Conservation (phyloP, 2,329 filamentous ascomycete species). For the Penicillium crustosum region DNA sequence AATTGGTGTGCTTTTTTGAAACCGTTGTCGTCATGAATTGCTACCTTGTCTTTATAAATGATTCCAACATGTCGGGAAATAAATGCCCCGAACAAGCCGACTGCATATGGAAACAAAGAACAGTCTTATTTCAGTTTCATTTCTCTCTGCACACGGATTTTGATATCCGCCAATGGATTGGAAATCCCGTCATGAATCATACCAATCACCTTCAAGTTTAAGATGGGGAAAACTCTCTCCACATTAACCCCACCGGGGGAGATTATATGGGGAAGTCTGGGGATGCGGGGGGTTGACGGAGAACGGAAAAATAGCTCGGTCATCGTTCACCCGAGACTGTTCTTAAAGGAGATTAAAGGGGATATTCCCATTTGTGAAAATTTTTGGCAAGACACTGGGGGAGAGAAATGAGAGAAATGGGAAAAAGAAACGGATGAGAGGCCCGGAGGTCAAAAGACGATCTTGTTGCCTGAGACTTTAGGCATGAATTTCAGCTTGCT, state of each 20-base stretch:
- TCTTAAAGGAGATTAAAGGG: not conserved
- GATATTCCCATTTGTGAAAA: not conserved
- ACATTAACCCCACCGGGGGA: not conserved
- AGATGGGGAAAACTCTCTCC: not conserved
- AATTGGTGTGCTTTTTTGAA: not conserved
- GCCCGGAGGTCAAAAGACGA: not conserved
- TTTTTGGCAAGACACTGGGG: too few species aligned
- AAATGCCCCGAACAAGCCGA: slow-evolving; percentile 2
- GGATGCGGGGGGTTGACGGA: slow-evolving; percentile 7
- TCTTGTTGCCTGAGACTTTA: not conserved
- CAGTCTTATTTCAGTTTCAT: not conserved
- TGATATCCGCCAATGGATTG: not conserved
- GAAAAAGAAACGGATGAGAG: not conserved
- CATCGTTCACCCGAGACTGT: slow-evolving; percentile 14
- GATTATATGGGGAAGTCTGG: slow-evolving; percentile 6
- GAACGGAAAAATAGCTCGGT: slow-evolving; percentile 24
- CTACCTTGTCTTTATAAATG: not conserved
- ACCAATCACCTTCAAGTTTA: not conserved
- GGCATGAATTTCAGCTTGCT: too few species aligned
- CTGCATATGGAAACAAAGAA: not conserved
- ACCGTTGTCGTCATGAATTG: not conserved
- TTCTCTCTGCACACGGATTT: not conserved
- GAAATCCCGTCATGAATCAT: not conserved
- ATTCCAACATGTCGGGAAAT: not conserved
- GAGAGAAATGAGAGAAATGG: not conserved